Evolutionary conservation across 2,329 filamentous ascomycete species (phyloP).

Genomic region (Hypoxylon sp.): DNA sequence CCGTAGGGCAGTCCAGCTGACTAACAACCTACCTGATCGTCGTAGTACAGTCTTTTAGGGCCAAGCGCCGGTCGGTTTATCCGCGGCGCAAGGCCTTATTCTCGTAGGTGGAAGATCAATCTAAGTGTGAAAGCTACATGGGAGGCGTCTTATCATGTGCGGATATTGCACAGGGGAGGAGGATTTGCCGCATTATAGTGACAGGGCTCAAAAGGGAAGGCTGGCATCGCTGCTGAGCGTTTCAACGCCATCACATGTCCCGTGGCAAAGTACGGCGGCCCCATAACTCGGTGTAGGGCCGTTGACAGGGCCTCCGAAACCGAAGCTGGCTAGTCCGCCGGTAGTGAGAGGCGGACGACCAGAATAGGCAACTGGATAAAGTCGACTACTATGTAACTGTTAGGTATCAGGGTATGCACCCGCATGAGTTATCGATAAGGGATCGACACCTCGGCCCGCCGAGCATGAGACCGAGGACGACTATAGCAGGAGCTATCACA

Average conservation of each 20-base stretch:
- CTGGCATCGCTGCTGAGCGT: slow-evolving; percentile 10
- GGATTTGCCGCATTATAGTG: slow-evolving; percentile 4
- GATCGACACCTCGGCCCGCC: slow-evolving; percentile 21
- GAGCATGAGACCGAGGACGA: slow-evolving; percentile 30
- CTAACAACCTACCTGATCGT: slow-evolving; percentile 14
- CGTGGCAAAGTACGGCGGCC: slow-evolving; percentile 11
- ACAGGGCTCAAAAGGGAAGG: slow-evolving; percentile 40
- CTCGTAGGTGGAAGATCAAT: slow-evolving; percentile 16
- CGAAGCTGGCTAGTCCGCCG: slow-evolving; percentile 10
- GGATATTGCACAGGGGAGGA: slow-evolving; percentile 1
- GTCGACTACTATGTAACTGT: no score
- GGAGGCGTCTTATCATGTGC: not conserved
- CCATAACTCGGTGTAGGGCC: slow-evolving; percentile 29
- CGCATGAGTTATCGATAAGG: slow-evolving; percentile 31
- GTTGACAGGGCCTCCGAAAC: slow-evolving; percentile 2
- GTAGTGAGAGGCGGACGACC: slow-evolving; percentile 19
- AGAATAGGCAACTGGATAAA: slow-evolving; percentile 27
- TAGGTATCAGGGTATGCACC: slow-evolving; percentile 10
- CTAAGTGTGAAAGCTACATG: not conserved
- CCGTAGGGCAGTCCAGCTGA: slow-evolving; percentile 1
- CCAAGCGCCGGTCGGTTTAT: slow-evolving; percentile 8
- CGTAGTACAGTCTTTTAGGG: not conserved
- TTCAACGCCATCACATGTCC: slow-evolving; percentile 26
- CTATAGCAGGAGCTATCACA: not conserved
- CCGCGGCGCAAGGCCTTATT: slow-evolving; percentile 13